Evolutionary conservation across 2,329 filamentous ascomycete species (phyloP), one percentile per base, ranked within the genome.

Genomic region (Penicillium janthinellum): DNA sequence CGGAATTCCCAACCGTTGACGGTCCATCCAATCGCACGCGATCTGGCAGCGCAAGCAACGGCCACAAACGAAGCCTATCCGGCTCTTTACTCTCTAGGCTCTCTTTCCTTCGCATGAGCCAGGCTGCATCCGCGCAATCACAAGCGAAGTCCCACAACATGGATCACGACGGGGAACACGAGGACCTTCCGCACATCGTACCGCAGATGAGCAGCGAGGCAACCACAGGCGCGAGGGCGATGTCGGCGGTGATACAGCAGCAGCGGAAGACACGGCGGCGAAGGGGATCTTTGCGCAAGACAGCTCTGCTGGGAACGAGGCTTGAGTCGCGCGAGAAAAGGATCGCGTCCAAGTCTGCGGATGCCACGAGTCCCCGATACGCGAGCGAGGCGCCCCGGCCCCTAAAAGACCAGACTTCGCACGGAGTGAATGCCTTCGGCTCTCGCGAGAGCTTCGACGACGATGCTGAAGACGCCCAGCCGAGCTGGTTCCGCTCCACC

Each of bases 231-330:
- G 71, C 81, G 75, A 73, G 83, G 76, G 79, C 83, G 67, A 75
- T 84, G 76, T 76, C 77, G 31, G 77, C 74, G 39, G 80, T 79
- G 28, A 72, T 83, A 53, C 82, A 80, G 62, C 73, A 80, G 63
- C 73, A 83, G 59, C 83, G 73, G 57, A 81, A 82, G 73, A 86
- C 86, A 49, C 82, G 92, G 57, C 88, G 88, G 68, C 86, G 93
- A 60, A 90, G 90, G 72, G 92, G 92, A 4, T 96, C 93, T 11
- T 81, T 97, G 73, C 86, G 93, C 60, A 96, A 96, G 77, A 91
- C 91, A 11, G 92, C 92, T 28, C 81, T 96, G 51, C 82, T 96
- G 17, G 91, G 91, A 15, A 89, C 72, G 60, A 64, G 75, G 20
- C 63, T 77, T 38, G 72, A 77, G 56, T 68, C 69, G 37, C 73